Evolutionary conservation across 2,329 filamentous ascomycete species (phyloP), one percentile per base, ranked within the genome.

Genomic region (Aspergillus sp.): DNA sequence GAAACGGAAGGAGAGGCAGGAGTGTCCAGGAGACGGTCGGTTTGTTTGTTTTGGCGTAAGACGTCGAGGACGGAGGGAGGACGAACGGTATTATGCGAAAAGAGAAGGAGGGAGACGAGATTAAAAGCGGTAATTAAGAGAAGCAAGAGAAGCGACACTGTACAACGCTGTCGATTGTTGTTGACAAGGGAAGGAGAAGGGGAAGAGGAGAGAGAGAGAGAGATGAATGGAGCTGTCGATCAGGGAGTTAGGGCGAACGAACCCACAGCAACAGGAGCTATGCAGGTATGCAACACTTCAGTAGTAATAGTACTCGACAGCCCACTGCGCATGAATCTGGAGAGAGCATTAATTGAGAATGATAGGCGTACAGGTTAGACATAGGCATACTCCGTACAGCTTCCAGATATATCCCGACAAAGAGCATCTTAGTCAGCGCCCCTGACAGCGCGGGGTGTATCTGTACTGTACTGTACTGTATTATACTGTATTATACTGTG

Each of bases 211-310:
- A 27, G 28, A 12, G 24, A 15, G 26, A 30, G 34, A 25, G 33
- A 35, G 33, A 26, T 15, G 22, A 24, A 27, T 24, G 26, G 26
- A 29, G 15, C 15, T 29, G 42, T 34, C 31, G 37, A 44, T 44
- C 40, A 30, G 15, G 11, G 28, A 17, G 19, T 15, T 30, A 13
- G 28, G 28, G 28, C 20, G 17, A n/a, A 30, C 20, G 13, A 17
- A 17, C 28, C 26, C 15, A 30, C n/a, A n/a, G n/a, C n/a, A n/a
- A n/a, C n/a, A n/a, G n/a, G n/a, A n/a, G n/a, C n/a, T n/a, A n/a
- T n/a, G n/a, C n/a, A n/a, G n/a, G n/a, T n/a, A n/a, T n/a, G n/a
- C n/a, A n/a, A n/a, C n/a, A n/a, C n/a, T n/a, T n/a, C n/a, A n/a
- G n/a, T n/a, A n/a, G n/a, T n/a, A n/a, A n/a, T n/a, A n/a, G n/a